phyloP scores from a whole-genome alignment of 2,329 filamentous ascomycete genomes.

The Talaromyces sp. region DNA sequence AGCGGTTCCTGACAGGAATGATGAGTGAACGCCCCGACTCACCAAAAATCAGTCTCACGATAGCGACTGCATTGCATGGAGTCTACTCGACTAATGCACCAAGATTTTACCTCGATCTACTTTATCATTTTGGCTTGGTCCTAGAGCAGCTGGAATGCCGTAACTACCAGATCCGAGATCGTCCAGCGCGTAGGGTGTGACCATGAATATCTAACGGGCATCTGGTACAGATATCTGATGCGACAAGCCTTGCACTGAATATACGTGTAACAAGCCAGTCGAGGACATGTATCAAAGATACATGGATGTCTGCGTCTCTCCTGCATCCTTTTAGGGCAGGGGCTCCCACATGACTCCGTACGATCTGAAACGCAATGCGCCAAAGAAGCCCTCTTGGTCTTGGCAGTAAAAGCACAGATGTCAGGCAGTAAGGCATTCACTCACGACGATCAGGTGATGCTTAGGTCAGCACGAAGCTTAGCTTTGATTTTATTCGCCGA shows the following conservation, averaged over 20 bases:
- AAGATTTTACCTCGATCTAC: neutral
- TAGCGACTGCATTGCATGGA: neutral
- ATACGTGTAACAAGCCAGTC: neutral
- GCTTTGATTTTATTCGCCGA: conserved; percentile 10
- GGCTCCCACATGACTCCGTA: neutral
- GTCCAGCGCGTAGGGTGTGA: neutral
- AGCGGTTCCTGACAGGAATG: neutral
- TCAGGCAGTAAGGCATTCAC: neutral
- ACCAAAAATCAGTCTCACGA: neutral
- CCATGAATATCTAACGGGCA: neutral
- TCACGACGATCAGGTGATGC: neutral
- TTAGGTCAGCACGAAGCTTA: neutral
- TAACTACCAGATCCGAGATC: neutral
- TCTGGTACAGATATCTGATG: neutral
- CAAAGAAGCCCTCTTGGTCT: too few species aligned
- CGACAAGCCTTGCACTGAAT: neutral
- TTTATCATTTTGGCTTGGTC: neutral
- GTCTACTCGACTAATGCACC: conserved; percentile 5
- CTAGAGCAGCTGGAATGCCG: neutral
- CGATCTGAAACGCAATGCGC: neutral
- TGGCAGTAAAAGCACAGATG: too few species aligned
- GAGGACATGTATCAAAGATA: neutral
- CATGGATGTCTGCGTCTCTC: neutral
- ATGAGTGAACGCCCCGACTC: neutral
- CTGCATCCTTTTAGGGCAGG: neutral